These are phyloP conservation scores for Sporothrix schenckii DNA, from an alignment of 2,329 filamentous ascomycete species.

Conservation along the genomic window DNA sequence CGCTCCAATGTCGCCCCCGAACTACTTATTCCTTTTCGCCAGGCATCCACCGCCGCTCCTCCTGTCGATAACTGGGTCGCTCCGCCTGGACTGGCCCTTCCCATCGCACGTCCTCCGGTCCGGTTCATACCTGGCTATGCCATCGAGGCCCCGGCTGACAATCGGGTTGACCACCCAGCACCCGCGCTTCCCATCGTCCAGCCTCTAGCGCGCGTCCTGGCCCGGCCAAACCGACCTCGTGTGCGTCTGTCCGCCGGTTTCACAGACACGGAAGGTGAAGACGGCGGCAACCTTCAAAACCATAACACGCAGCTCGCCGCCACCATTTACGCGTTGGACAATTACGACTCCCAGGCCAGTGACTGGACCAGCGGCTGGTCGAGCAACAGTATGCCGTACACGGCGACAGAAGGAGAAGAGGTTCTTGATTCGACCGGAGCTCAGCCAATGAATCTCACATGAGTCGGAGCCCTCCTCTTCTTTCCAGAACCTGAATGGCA, in stretches of 20 bases:
- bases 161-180: not conserved
- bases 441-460: not conserved
- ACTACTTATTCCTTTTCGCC: not conserved
- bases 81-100: slow-evolving; percentile 1
- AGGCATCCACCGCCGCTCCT: not conserved
- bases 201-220: not conserved
- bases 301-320: too few species aligned
- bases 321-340: too few species aligned
- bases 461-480: not conserved
- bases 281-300: not conserved
- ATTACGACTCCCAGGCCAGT: too few species aligned
- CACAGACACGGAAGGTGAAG: not conserved
- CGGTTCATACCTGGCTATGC: not conserved
- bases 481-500: not conserved
- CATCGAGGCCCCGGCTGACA: not conserved
- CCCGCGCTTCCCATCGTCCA: not conserved
- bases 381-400: not conserved
- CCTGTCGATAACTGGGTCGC: not conserved
- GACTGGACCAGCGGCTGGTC: not conserved
- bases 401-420: not conserved
- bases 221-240: not conserved
- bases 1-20: not conserved
- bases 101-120: not conserved
- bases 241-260: not conserved
- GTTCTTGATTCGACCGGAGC: not conserved